Conservation (phyloP, 495 filamentous ascomycete species). For the Neurospora sp. region DNA sequence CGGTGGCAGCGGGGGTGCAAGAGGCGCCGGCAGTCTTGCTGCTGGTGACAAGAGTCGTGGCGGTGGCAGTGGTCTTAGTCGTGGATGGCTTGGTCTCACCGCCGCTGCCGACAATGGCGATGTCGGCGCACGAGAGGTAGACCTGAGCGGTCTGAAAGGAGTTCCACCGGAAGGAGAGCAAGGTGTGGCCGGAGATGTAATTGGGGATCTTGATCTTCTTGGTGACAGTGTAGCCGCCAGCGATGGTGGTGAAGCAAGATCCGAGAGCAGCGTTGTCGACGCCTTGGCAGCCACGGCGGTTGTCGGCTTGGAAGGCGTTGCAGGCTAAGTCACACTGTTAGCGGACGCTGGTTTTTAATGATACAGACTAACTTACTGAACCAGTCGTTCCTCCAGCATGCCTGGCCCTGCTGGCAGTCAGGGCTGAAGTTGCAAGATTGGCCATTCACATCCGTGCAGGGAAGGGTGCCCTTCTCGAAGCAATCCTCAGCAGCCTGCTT, state of each 20-base stretch:
- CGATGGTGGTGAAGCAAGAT: slow-evolving; percentile 42
- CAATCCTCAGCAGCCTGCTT: slow-evolving; percentile 48
- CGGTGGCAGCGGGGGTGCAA: slow-evolving; percentile 36
- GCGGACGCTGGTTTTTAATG: not conserved
- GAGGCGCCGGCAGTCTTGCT: slow-evolving; percentile 18
- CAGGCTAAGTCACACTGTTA: slow-evolving; percentile 19
- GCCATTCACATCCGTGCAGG: slow-evolving; percentile 42
- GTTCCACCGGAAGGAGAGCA: slow-evolving; percentile 48
- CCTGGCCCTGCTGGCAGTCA: slow-evolving; percentile 36
- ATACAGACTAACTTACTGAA: slow-evolving; percentile 21
- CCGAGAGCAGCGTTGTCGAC: slow-evolving; percentile 38
- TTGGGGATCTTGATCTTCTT: slow-evolving; percentile 45
- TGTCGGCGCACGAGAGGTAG: slow-evolving; percentile 47
- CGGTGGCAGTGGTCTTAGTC: not conserved
- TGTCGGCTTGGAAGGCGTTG: slow-evolving; percentile 31
- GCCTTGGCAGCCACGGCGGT: slow-evolving; percentile 34
- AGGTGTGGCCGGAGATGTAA: slow-evolving; percentile 36
- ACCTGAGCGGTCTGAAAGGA: slow-evolving; percentile 47
- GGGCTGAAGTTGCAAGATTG: slow-evolving; percentile 43
- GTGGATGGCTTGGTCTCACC: not conserved
- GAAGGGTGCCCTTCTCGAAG: slow-evolving; percentile 38
- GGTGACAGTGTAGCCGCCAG: slow-evolving; percentile 45
- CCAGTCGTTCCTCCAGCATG: slow-evolving; percentile 48
- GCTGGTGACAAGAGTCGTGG: slow-evolving; percentile 21
- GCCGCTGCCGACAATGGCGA: slow-evolving; percentile 28